Conservation (phyloP, 805 yeast species). For the Cyberlindnera mississippiensis region DNA sequence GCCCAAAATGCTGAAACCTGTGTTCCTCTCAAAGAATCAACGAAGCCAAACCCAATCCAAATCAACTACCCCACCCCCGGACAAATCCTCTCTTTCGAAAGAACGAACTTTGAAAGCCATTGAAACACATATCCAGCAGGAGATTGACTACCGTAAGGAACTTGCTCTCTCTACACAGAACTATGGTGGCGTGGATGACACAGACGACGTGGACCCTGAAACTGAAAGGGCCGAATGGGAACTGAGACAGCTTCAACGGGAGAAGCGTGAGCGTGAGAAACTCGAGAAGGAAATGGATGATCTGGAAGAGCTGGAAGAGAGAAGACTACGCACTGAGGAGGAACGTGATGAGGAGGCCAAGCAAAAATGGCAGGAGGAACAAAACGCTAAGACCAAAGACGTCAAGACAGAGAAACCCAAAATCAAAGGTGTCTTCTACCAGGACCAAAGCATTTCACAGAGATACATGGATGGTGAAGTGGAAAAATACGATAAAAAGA, state of each 20-base stretch:
- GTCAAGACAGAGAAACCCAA: neutral
- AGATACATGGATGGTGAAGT: slow-evolving; percentile 18
- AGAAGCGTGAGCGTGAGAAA: slow-evolving; percentile 20
- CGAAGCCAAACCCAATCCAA: slow-evolving; percentile 2
- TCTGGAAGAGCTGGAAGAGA: slow-evolving; percentile 24
- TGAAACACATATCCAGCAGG: slow-evolving; percentile 26
- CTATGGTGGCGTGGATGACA: slow-evolving; percentile 46
- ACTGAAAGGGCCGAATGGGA: slow-evolving; percentile 54
- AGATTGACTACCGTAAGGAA: slow-evolving; percentile 19
- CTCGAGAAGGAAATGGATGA: slow-evolving; percentile 25
- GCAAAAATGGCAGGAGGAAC: slow-evolving; percentile 8
- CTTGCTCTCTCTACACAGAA: slow-evolving; percentile 24
- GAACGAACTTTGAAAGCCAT: slow-evolving; percentile 25
- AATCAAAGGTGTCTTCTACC: slow-evolving; percentile 22
- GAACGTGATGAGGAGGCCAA: slow-evolving; percentile 20
- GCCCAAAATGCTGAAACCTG: slow-evolving; percentile 23
- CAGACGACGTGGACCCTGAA: slow-evolving; percentile 54
- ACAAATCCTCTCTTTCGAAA: slow-evolving; percentile 27
- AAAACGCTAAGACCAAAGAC: slow-evolving; percentile 1
- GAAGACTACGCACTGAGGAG: slow-evolving; percentile 23
- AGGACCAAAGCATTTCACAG: slow-evolving; percentile 14
- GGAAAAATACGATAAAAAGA: slow-evolving; percentile 18
- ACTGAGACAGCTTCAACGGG: slow-evolving; percentile 50
- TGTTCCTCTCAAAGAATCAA: slow-evolving; percentile 21
- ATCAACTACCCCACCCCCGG: neutral